Evolutionary conservation across 768 basidiomycete species (phyloP), one percentile per base, ranked within the genome.

Genomic region (Mycena crocata): DNA sequence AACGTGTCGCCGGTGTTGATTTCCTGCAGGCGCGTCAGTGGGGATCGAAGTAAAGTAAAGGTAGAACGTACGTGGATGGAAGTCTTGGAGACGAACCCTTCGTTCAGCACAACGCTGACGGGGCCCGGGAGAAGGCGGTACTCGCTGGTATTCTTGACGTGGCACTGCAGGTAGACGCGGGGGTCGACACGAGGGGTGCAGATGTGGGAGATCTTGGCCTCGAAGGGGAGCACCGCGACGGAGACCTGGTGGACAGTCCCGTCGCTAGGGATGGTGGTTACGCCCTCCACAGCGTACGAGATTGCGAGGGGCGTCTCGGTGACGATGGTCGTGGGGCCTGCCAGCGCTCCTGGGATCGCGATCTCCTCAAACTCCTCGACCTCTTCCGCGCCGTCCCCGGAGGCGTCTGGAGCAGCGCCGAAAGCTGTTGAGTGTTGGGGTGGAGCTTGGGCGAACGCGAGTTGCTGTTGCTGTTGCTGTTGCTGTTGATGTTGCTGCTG

Each of bases 121-220:
- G 81, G 77, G 0, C 89, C 89, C 10, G 86, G 79, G 2, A 91
- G 81, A 31, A 90, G 77, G 30, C 83, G 78, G 67, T 87, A 87
- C 56, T 87, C 85, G 72, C 86, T 88, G 46, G 81, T 85, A 69
- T 90, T 90, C 74, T 85, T 84, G 56, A 90, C 83, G 64, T 79
- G 74, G 63, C 82, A 85, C 83, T 86, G 83, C 42, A 88, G 73
- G 68, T 85, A 89, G 10, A 85, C 87, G 21, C 81, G 77, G 1
- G 85, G 79, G 39, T 83, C 83, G 34, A 83, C 74, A 35, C 85
- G 79, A 3, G 89, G 89, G 28, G 86, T 82, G 4, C 82, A 77
- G 15, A 89, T 81, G 71, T 86, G 84, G 26, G 80, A 82, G 39
- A 85, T 76, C 49, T 77, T 76, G 0, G 83, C 79, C 24, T 85